phyloP scores from a whole-genome alignment of 2,329 filamentous ascomycete species.

The Coccinonectria pachysandricola region DNA sequence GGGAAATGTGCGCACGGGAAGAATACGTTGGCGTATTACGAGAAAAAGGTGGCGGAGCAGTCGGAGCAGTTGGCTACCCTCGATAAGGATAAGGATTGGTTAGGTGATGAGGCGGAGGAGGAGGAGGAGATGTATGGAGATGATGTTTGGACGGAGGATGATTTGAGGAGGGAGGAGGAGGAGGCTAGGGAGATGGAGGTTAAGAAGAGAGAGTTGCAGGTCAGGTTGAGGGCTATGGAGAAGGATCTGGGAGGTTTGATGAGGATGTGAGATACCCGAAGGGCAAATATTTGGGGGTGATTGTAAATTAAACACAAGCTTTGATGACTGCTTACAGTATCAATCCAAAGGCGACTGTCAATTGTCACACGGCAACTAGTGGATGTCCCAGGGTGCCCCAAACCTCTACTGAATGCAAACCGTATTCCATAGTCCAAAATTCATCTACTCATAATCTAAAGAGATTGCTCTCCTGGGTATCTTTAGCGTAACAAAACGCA shows the following conservation, averaged over 20 bases:
- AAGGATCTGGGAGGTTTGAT: constrained; percentile 45
- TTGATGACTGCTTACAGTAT: too few relatives aligned
- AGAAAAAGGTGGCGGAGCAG: constrained; percentile 69
- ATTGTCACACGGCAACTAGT: too few relatives aligned
- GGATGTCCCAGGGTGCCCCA: too few relatives aligned
- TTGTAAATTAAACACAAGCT: too few relatives aligned
- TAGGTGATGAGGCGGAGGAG: constrained; percentile 43
- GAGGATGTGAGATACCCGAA: constrained; percentile 44
- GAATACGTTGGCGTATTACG: constrained; percentile 69
- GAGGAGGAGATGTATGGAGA: constrained; percentile 37
- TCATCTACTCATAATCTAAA: constrained; percentile 2
- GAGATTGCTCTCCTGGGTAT: constrained; percentile 15
- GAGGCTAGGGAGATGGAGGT: constrained; percentile 47
- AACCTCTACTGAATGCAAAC: too few relatives aligned
- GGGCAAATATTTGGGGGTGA: too few relatives aligned
- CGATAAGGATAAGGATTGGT: constrained; percentile 58
- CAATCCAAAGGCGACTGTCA: too few relatives aligned
- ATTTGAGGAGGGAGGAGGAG: constrained; percentile 58
- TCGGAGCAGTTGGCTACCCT: constrained; percentile 61
- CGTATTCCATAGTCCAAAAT: too few relatives aligned
- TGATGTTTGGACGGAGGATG: constrained; percentile 53
- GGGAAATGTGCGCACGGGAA: constrained; percentile 60
- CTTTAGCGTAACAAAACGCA: too few relatives aligned
- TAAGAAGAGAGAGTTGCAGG: constrained; percentile 47
- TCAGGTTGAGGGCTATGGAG: constrained; percentile 42